Conservation (phyloP, 148 eudicot species). For the Diospyros lotus region DNA sequence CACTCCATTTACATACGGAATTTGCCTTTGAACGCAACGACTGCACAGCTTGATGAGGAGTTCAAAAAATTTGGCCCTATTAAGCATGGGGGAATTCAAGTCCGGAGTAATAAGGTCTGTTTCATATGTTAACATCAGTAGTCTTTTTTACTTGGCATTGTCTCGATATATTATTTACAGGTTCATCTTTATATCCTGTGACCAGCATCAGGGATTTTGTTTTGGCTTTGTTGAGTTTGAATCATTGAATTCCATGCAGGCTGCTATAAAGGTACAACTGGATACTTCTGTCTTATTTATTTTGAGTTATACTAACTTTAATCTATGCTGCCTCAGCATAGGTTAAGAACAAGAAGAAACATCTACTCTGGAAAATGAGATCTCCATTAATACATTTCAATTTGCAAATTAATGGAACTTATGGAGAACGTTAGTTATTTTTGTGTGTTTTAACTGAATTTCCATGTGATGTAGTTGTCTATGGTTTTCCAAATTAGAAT, state of each 20-base stretch:
- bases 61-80: slow-evolving; percentile 64
- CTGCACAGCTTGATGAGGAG: slow-evolving; percentile 51
- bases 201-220: slow-evolving; percentile 64
- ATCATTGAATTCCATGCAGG: slow-evolving; percentile 44
- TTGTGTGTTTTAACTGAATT: not conserved
- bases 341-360: not conserved
- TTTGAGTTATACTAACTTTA: not conserved
- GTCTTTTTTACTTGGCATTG: slow-evolving; percentile 3
- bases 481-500: not conserved
- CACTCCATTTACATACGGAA: slow-evolving; percentile 61
- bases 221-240: slow-evolving; percentile 82
- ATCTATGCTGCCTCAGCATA: not conserved
- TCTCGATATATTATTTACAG: not conserved
- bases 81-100: slow-evolving; percentile 72
- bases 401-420: not conserved
- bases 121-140: slow-evolving; percentile 4
- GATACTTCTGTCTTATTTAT: not conserved
- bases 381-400: not conserved
- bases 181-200: slow-evolving; percentile 9
- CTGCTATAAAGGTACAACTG: slow-evolving; percentile 61
- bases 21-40: slow-evolving; percentile 55
- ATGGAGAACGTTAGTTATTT: not conserved
- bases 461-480: not conserved
- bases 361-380: not conserved
- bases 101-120: slow-evolving; percentile 66